Evolutionary conservation across 2,329 filamentous ascomycete species (phyloP).

Genomic region (Simplicillium aogashimaense): DNA sequence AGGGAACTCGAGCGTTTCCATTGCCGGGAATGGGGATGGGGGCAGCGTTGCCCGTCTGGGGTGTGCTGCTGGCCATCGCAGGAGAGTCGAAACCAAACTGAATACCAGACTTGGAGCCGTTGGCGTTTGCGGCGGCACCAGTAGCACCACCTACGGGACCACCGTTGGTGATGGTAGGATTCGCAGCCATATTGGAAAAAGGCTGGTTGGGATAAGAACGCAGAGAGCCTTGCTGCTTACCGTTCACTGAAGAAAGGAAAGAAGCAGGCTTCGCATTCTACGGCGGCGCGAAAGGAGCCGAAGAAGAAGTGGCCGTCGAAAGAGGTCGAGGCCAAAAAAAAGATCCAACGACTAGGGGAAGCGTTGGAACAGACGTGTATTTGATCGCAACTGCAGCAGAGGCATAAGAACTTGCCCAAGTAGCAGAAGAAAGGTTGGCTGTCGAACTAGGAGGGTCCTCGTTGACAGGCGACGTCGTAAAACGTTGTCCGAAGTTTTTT

Average conservation of each 20-base stretch:
- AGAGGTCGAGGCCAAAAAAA: conserved; percentile 30
- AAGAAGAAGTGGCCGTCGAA: conserved; percentile 41
- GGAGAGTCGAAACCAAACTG: conserved; percentile 78
- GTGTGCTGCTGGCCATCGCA: conserved; percentile 56
- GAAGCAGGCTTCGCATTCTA: conserved; percentile 55
- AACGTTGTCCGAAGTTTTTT: conserved; percentile 14
- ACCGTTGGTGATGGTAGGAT: conserved; percentile 71
- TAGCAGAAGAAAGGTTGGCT: conserved; percentile 42
- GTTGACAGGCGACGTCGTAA: conserved; percentile 53
- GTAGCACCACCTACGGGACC: conserved; percentile 41
- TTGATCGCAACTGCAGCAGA: conserved; percentile 54
- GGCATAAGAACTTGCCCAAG: conserved; percentile 55
- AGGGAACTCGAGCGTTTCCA: conserved; percentile 57
- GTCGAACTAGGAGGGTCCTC: conserved; percentile 45
- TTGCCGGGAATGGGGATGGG: conserved; percentile 53
- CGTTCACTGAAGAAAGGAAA: conserved; percentile 69
- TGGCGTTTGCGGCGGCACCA: conserved; percentile 5
- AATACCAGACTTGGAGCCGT: conserved; percentile 49
- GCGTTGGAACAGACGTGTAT: conserved; percentile 47
- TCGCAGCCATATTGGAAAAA: conserved; percentile 74
- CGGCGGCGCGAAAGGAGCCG: conserved; percentile 39
- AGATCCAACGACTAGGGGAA: conserved; percentile 33
- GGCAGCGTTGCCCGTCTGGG: conserved; percentile 44
- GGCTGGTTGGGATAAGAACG: conserved; percentile 19
- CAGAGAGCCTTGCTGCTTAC: conserved; percentile 37